Evolutionary conservation across 2,329 filamentous ascomycete species (phyloP).

Genomic region (Penicillium brasilianum): DNA sequence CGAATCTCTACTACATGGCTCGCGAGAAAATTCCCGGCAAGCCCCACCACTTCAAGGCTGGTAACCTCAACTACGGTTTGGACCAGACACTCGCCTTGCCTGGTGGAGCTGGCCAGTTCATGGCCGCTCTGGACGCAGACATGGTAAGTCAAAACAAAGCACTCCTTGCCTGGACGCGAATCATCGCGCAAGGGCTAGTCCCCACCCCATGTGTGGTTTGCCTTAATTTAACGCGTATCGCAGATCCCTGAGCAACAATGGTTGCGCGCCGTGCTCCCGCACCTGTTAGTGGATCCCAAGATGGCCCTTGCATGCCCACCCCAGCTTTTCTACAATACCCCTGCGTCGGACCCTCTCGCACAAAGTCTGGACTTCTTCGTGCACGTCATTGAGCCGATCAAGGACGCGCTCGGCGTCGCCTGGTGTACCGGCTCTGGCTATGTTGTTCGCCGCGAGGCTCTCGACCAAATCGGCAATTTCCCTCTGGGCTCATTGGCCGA

Average conservation of each 20-base stretch:
- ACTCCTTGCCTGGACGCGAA: neutral
- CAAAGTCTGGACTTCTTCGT: conserved; percentile 65
- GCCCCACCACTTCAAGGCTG: conserved; percentile 65
- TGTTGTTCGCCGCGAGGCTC: conserved; percentile 61
- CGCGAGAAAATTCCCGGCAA: conserved; percentile 48
- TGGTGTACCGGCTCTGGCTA: conserved; percentile 71
- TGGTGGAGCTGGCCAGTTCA: conserved; percentile 61
- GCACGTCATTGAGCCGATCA: conserved; percentile 56
- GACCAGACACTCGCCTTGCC: conserved; percentile 57
- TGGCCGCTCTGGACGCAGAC: conserved; percentile 69
- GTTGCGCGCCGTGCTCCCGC: conserved; percentile 64
- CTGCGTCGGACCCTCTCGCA: conserved; percentile 61
- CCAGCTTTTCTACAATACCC: conserved; percentile 68
- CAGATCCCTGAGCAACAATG: conserved; percentile 65
- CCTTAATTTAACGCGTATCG: conserved; percentile 14
- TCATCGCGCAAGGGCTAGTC: conserved; percentile 4
- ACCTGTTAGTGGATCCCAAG: conserved; percentile 61
- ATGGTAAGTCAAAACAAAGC: conserved; percentile 51
- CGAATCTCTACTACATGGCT: conserved; percentile 51
- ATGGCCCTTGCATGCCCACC: conserved; percentile 65
- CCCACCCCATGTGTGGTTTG: neutral
- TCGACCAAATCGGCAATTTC: conserved; percentile 67
- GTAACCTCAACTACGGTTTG: conserved; percentile 67
- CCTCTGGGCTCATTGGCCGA: conserved; percentile 65
- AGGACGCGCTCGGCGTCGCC: conserved; percentile 57